Evolutionary conservation across 371 early-diverging fungal genomes (phyloP).

Genomic region (Actinomortierella wolfii): DNA sequence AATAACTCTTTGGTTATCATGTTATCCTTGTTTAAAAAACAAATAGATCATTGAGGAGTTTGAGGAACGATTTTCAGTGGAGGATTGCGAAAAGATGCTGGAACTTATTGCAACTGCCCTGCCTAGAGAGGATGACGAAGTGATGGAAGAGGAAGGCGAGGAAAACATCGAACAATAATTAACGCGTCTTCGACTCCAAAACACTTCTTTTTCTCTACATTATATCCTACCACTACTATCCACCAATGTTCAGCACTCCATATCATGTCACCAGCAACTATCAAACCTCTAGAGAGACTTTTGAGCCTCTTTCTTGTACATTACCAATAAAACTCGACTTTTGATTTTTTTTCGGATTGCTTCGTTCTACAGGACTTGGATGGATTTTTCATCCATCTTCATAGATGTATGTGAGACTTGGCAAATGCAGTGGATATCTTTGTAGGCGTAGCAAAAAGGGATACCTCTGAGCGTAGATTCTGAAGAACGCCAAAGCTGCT

Average conservation of each 20-base stretch:
- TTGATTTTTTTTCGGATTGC: too few species aligned
- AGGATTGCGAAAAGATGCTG: constrained; percentile 22
- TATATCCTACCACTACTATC: constrained; percentile 3
- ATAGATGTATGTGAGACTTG: too few species aligned
- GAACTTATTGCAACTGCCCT: constrained; percentile 11
- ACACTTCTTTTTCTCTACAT: background rate
- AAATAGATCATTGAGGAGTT: constrained; percentile 43
- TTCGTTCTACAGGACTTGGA: too few species aligned
- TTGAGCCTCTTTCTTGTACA: too few species aligned
- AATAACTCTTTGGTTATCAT: too few species aligned
- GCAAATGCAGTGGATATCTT: too few species aligned
- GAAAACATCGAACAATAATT: background rate
- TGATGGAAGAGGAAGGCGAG: constrained; percentile 11
- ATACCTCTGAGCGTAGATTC: too few species aligned
- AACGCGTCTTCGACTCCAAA: background rate
- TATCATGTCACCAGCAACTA: background rate
- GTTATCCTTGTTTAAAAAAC: too few species aligned
- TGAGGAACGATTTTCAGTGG: constrained; percentile 29
- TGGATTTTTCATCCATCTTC: too few species aligned
- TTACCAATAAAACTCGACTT: too few species aligned
- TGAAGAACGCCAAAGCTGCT: too few species aligned
- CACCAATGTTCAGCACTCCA: background rate
- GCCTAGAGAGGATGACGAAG: constrained; percentile 31
- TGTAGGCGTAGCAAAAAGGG: too few species aligned
- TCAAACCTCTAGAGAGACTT: background rate